Conservation (phyloP, 2,329 filamentous ascomycete species). For the Apiospora arundinis region DNA sequence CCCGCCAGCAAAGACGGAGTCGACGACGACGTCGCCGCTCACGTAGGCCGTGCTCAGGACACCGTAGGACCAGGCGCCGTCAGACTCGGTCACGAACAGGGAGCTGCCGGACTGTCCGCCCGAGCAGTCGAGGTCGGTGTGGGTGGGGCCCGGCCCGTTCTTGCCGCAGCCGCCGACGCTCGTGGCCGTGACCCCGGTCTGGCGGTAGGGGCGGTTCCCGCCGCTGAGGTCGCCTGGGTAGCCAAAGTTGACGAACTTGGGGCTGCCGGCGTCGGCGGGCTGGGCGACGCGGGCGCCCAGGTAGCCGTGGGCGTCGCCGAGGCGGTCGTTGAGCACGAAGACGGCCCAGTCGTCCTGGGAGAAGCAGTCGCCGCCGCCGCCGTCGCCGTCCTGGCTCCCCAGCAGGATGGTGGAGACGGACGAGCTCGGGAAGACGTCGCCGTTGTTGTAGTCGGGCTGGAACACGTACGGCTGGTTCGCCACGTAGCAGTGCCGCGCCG, state of each 20-base stretch:
- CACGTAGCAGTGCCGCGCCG: constrained; percentile 36
- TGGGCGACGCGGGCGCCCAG: constrained; percentile 31
- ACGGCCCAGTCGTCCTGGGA: constrained; percentile 37
- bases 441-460: constrained; percentile 34
- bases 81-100: constrained; percentile 14
- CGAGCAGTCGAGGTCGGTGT: constrained; percentile 27
- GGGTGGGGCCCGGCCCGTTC: constrained; percentile 23
- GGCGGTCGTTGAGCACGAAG: constrained; percentile 34
- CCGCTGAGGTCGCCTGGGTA: constrained; percentile 27
- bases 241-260: constrained; percentile 31
- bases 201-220: constrained; percentile 26
- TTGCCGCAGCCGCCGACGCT: constrained; percentile 22
- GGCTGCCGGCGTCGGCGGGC: constrained; percentile 23
- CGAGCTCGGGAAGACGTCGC: constrained; percentile 28
- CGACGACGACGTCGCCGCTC: neutral
- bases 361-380: constrained; percentile 25
- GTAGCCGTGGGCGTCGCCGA: constrained; percentile 34
- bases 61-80: constrained; percentile 22
- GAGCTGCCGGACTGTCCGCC: constrained; percentile 28
- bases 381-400: constrained; percentile 21
- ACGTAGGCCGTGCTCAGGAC: constrained; percentile 24
- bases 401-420: constrained; percentile 25
- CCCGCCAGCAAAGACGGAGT: neutral
- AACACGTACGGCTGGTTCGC: constrained; percentile 31
- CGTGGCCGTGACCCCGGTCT: constrained; percentile 26